These are phyloP conservation scores for Stenocarpella maydis DNA, from an alignment of 2,329 filamentous ascomycete species.

Conservation along the genomic window DNA sequence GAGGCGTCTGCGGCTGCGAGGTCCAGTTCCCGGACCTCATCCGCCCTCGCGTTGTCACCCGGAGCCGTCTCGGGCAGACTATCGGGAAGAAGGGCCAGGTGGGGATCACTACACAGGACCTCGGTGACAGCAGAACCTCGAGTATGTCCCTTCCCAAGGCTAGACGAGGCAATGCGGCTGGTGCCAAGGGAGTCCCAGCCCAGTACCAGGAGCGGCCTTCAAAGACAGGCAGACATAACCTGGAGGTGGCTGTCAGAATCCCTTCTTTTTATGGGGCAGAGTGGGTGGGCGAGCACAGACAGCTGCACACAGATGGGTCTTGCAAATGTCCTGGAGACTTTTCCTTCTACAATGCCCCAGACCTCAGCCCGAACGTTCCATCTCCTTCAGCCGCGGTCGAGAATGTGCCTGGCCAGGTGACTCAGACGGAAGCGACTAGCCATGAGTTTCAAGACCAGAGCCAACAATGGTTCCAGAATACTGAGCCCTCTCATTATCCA, in stretches of 20 bases:
- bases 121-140: neutral
- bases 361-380: conserved; percentile 24
- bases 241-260: conserved; percentile 43
- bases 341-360: conserved; percentile 41
- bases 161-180: neutral
- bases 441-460: neutral
- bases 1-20: conserved; percentile 51
- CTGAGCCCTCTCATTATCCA: neutral
- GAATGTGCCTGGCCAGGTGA: conserved; percentile 5
- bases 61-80: neutral
- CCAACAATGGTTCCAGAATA: neutral
- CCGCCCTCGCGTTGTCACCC: conserved; percentile 44
- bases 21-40: conserved; percentile 48
- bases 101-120: neutral
- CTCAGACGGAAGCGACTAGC: neutral
- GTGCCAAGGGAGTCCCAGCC: conserved; percentile 30
- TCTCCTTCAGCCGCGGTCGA: neutral
- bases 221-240: conserved; percentile 31
- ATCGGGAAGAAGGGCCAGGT: neutral
- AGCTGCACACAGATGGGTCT: conserved; percentile 45
- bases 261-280: conserved; percentile 50
- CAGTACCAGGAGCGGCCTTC: conserved; percentile 35
- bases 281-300: conserved; percentile 50
- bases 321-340: conserved; percentile 48
- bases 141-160: neutral